Base-by-base conservation (phyloP, 2,329 filamentous ascomycete species). In the Phyllosticta citrichinensis region DNA sequence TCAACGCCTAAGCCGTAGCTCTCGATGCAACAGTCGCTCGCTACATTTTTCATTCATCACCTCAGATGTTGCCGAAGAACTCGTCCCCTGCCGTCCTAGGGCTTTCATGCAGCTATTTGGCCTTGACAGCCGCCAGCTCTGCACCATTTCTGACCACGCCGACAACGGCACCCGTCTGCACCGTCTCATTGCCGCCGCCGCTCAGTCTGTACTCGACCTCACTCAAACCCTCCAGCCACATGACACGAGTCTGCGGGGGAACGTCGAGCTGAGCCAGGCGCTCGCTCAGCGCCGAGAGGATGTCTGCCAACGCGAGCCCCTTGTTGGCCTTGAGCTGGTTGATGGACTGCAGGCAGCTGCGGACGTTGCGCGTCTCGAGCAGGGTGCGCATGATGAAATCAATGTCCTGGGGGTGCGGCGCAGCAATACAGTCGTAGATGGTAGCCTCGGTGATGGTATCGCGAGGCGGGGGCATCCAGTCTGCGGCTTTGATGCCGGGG, bases 391-490 rank as follows among this genome's bases (percentile, higher is more conserved):
- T 81, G 59, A 99, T 97, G 67, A 88, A 85, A 65, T 84, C 82
- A 69, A 97, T 91, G 68, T 96, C 93, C 24, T 87, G 85, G 0
- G 94, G 94, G 66, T 95, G 92, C 3, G 94, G 94, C 1, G 93
- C 93, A 9, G 94, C 94, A 70, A 99, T 96, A 75, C 94, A 99
- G 74, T 91, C 92, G 80, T 97, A 99, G 70, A 99, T 97, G 8
- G 86, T 87, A 20, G 89, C 91, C 71, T 96, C 88, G 40, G 89
- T 96, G 66, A 97, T 96, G 66, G 90, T 83, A 63, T 97, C 93
- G 51, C 91, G 83, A 60, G 87, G 80, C 24, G 17, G 12, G 20
- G 17, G 20, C 9, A 10, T 40, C 30, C 2, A 22, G 52, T 77
- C 72, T 6, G 73, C 69, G 14, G 75, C 73, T 55, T 74, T 73